Evolutionary conservation across 495 filamentous ascomycete genomes (phyloP), one percentile per base, ranked within the genome.

Genomic region (Penicillium silybi): DNA sequence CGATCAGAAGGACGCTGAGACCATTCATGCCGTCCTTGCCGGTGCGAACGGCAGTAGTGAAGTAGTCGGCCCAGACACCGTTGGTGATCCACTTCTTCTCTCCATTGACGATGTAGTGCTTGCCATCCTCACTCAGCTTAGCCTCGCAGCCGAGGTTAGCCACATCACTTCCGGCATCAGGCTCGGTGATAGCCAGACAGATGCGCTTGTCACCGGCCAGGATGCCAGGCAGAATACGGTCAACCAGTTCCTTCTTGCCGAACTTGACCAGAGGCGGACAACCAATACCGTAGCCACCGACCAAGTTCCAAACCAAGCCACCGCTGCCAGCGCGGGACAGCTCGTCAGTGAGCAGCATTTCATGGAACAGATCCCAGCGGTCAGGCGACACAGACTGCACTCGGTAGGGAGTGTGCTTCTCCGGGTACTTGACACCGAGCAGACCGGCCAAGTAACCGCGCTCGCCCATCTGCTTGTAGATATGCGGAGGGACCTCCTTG

Each of bases 51-150:
- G 93, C 93, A 29, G 87, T 90, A 46, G 93, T 97, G 78, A 98
- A 98, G 74, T 97, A 98, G 67, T 98, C 93, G 50, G 78, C 81
- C 88, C 89, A 97, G 54, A 96, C 81, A 61, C 93, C 93, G 76
- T 98, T 97, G 63, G 92, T 97, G 71, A 98, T 98, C 93, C 93
- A 97, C 72, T 98, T 98, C 85, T 98, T 97, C 81, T 97, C 93
- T 38, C 93, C 93, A 66, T 97, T 98, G 70, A 98, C 93, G 53
- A 98, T 97, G 70, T 95, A 98, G 70, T 97, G 89, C 79, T 97
- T 98, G 64, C 93, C 93, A 65, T 97, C 92, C 58, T 89, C 83
- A 46, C 79, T 85, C 39, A 96, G 85, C 75, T 95, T 95, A 23
- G 93, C 93, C 77, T 96, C 91, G 67, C 92, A 97, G 20, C 85